Evolutionary conservation across 805 yeast species (phyloP), one percentile per base, ranked within the genome.

Genomic region (Teunomyces cretensis): DNA sequence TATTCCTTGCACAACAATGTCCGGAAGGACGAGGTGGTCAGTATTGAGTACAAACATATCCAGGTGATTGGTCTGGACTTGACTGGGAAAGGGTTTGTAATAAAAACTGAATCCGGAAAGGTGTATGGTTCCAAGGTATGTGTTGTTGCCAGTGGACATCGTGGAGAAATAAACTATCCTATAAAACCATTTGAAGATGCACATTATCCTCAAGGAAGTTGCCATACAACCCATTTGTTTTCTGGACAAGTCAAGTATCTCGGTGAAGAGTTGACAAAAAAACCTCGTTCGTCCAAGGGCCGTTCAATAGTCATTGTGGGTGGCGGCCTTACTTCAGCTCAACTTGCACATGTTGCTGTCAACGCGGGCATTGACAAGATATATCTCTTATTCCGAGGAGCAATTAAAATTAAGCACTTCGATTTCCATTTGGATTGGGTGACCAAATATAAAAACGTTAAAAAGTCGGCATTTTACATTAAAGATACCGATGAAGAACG

Each of bases 361-460:
- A 50, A 48, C 8, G 41, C 50, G 6, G 72, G 72, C 1, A 55
- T 70, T 9, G 44, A 51, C 9, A 59, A 62, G 16, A 68, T 71
- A 1, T 60, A 64, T 33, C 57, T 70, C 5, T 43, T 73, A 9
- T 50, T 70, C 9, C 53, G 78, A 33, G 70, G 74, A 0, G 56
- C 60, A 3, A 45, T 72, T 28, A 73, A 70, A 44, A 62, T 73
- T 39, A 73, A 74, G 53, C 78, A 74, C 48, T 74, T 74, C 56
- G 78, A 74, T 46, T 73, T 74, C 49, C 76, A 72, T 47, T 56
- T 74, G 39, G 78, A 74, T 44, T 74, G 78, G 78, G 78, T 74
- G 13, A 70, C 78, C n/a, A 74, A 74, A 48, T 74, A 72, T 54
- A 68, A 68, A 47, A 74, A 72, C 45, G 70, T 67, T 19, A 67